These are phyloP conservation scores for Conringia planisiliqua DNA, from an alignment of 345 rosid species.

Conservation along the genomic window DNA sequence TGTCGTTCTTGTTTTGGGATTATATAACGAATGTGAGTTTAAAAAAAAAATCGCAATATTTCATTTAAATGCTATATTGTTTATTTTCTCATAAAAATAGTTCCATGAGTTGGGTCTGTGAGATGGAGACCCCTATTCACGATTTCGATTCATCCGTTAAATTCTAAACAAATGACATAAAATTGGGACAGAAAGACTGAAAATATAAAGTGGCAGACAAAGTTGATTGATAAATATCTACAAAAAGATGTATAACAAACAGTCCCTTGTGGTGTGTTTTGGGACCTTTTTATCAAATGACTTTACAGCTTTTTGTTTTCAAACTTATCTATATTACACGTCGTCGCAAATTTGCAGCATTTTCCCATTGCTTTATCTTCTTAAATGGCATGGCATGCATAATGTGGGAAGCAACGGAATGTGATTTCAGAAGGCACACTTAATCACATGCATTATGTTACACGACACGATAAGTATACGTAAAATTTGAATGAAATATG, in stretches of 20 bases:
- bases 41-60: not conserved
- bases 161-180: not conserved
- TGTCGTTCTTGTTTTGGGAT: slow-evolving; percentile 20
- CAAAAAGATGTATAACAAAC: slow-evolving; percentile 2
- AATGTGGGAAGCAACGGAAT: not conserved
- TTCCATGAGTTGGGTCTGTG: not conserved
- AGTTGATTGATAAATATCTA: slow-evolving; percentile 15
- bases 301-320: slow-evolving; percentile 28
- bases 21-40: slow-evolving; percentile 8
- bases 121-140: not conserved
- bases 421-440: not conserved
- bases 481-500: not conserved
- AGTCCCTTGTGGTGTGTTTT: slow-evolving; percentile 29
- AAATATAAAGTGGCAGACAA: slow-evolving; percentile 27
- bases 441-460: not conserved
- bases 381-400: not conserved
- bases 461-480: not conserved
- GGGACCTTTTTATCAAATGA: slow-evolving; percentile 8
- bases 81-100: not conserved
- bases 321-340: not conserved
- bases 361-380: not conserved
- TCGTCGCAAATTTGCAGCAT: not conserved
- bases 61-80: not conserved
- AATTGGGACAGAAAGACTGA: not conserved
- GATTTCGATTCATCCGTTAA: not conserved